phyloP scores from a whole-genome alignment of 2,329 filamentous ascomycete genomes.

The Epichloe bromicola region DNA sequence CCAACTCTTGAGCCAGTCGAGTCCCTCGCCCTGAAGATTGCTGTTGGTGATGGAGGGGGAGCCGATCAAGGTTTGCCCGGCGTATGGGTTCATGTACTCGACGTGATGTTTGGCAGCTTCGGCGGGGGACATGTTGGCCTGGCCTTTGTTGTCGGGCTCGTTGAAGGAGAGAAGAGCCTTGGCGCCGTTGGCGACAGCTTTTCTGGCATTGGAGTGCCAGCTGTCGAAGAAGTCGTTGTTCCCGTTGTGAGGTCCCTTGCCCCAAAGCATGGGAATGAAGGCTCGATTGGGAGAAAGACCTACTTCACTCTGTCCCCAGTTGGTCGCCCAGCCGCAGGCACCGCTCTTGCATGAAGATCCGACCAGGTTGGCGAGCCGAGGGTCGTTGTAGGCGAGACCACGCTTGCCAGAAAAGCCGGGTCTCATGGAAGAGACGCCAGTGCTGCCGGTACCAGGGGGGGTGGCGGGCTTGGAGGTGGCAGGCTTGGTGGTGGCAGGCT shows the following conservation, averaged over 20 bases:
- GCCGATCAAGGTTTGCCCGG: constrained; percentile 39
- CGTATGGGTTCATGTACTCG: constrained; percentile 41
- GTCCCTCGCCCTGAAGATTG: constrained; percentile 32
- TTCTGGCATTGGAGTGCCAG: constrained; percentile 39
- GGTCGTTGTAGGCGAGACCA: constrained; percentile 56
- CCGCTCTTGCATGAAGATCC: constrained; percentile 20
- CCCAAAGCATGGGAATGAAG: constrained; percentile 59
- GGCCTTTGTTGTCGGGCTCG: constrained; percentile 51
- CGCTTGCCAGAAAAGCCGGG: constrained; percentile 35
- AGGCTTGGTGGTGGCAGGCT: constrained; percentile 13
- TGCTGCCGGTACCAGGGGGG: constrained; percentile 1
- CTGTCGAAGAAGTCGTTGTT: constrained; percentile 21
- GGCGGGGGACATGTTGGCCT: constrained; percentile 43
- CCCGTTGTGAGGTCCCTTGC: constrained; percentile 18
- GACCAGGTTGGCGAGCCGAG: constrained; percentile 38
- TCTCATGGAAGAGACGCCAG: constrained; percentile 1
- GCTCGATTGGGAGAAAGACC: constrained; percentile 33
- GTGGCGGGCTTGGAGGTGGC: constrained; percentile 12
- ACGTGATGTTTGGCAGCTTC: constrained; percentile 40
- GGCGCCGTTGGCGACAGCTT: constrained; percentile 39
- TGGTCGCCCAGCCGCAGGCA: constrained; percentile 49
- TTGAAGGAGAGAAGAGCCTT: constrained; percentile 55
- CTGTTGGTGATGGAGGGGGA: constrained; percentile 50
- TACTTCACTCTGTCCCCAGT: constrained; percentile 44
- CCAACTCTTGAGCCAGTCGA: constrained; percentile 25